Base-by-base conservation (phyloP, 176 grass and related monocot genomes). In the Thinopyrum elongatum region DNA sequence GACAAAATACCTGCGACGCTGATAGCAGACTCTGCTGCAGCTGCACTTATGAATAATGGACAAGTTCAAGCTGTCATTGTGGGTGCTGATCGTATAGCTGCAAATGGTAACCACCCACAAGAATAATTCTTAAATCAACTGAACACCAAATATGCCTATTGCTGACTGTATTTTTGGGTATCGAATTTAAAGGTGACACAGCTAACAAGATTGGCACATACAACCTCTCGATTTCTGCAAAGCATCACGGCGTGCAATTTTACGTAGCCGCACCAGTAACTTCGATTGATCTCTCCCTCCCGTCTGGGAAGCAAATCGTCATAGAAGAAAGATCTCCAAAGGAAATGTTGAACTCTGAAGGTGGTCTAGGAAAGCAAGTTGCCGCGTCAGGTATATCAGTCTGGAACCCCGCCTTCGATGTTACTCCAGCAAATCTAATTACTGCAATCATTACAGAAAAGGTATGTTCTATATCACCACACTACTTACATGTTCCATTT, bases 151-250 rank as follows among this genome's bases (percentile, higher is more conserved):
- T 64, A 70, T 79, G 35, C 57, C 16, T n/a, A 8, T 23, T 72
- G 7, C 35, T 91, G 6, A 83, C 59, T 73, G 0, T 85, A 8
- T 60, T 73, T 77, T 38, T 64, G 36, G n/a, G n/a, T 36, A 35
- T 74, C 46, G 34, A 21, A 73, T 78, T 77, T 82, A 19, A 77
- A 98, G 96, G 96, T 92, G 96, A 98, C 62, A 98, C 96, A 0
- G 96, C 96, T 46, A 98, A 98, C 80, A 98, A 98, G 90, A 98
- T 98, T 25, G 96, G 96, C 67, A 98, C 96, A 47, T 98, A 98
- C 86, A 95, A 80, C 79, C 91, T 95, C 15, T 88, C 93, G 21
- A 83, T 95, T 75, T 84, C 83, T n/a, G 96, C 91, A 21, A 95
- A 92, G 59, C 88, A 94, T 62, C 96, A 98, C 61, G 76, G 88